Evolutionary conservation across 495 filamentous ascomycete species (phyloP).

Genomic region (Aspergillus leporis): DNA sequence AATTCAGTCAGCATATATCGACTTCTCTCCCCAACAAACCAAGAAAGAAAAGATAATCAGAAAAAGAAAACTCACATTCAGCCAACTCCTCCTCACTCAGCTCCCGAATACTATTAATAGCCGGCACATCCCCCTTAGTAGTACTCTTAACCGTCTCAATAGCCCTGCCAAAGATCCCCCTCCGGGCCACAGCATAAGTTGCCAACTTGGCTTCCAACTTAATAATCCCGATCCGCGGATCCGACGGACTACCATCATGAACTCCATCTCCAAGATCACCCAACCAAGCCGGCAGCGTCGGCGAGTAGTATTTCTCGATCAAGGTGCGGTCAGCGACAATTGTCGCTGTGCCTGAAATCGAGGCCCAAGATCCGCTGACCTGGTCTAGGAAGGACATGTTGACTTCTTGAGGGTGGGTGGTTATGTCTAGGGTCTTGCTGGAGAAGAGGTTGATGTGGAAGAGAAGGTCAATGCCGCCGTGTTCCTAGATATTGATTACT

Average conservation of each 20-base stretch:
- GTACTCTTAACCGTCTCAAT: constrained; percentile 76
- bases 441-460: constrained; percentile 95
- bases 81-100: constrained; percentile 66
- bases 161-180: constrained; percentile 54
- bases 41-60: background rate
- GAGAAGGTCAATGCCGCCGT: constrained; percentile 78
- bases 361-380: constrained; percentile 72
- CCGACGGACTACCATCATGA: constrained; percentile 78
- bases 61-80: constrained; percentile 34
- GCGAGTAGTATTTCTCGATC: constrained; percentile 77
- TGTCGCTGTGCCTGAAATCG: constrained; percentile 68
- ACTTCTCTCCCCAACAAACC: background rate
- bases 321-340: constrained; percentile 66
- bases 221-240: constrained; percentile 71
- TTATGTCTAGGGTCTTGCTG: constrained; percentile 85
- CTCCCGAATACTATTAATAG: constrained; percentile 78
- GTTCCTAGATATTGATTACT: constrained; percentile 60
- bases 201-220: constrained; percentile 46
- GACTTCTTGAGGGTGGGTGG: constrained; percentile 64
- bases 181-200: constrained; percentile 44
- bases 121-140: constrained; percentile 68
- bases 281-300: constrained; percentile 79
- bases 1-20: constrained; percentile 11
- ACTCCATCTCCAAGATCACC: constrained; percentile 87
- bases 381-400: constrained; percentile 85